A percentile compares a stretch with the other conserved stretches of the same genome.
Conservation (phyloP, 768 basidiomycete species). For the Podaxis mareebaensis region DNA sequence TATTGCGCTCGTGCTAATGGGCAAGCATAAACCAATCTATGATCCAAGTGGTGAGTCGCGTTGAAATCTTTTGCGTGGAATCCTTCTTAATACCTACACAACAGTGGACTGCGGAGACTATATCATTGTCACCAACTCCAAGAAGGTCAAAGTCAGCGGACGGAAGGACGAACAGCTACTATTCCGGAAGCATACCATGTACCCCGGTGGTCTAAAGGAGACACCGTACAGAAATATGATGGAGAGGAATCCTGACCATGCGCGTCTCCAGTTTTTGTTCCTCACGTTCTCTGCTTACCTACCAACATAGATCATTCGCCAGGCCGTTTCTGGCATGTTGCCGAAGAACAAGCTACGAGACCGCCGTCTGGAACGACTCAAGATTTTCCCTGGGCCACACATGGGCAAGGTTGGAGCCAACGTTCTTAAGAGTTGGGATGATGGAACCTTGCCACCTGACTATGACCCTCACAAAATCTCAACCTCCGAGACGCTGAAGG, state of each 20-base stretch:
- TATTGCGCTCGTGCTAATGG: constrained; percentile 96
- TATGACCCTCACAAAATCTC: constrained; percentile 43
- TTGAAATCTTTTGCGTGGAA: not conserved
- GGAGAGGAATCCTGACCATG: constrained; percentile 86
- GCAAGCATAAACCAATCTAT: constrained; percentile 98
- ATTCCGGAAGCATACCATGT: constrained; percentile 91
- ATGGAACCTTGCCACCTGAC: constrained; percentile 63
- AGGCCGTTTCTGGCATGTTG: constrained; percentile 97
- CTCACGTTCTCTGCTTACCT: not conserved
- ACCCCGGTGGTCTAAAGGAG: constrained; percentile 91
- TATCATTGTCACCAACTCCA: constrained; percentile 91
- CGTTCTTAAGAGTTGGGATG: constrained; percentile 81
- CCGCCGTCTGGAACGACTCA: constrained; percentile 81
- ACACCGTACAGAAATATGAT: constrained; percentile 84
- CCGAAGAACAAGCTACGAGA: constrained; percentile 97
- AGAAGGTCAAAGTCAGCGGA: constrained; percentile 83
- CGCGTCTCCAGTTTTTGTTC: constrained; percentile 36
- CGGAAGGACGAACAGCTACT: constrained; percentile 85
- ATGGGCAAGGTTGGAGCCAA: constrained; percentile 79
- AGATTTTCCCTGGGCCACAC: constrained; percentile 81
- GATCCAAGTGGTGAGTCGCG: constrained; percentile 77
- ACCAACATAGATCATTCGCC: constrained; percentile 77
- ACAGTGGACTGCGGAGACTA: constrained; percentile 98
- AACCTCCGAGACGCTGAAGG: constrained; percentile 37
- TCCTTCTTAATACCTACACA: not conserved